Evolutionary conservation across 2,329 filamentous ascomycete genomes (phyloP), one percentile per base, ranked within the genome.

Genomic region (Xylaria sp.): DNA sequence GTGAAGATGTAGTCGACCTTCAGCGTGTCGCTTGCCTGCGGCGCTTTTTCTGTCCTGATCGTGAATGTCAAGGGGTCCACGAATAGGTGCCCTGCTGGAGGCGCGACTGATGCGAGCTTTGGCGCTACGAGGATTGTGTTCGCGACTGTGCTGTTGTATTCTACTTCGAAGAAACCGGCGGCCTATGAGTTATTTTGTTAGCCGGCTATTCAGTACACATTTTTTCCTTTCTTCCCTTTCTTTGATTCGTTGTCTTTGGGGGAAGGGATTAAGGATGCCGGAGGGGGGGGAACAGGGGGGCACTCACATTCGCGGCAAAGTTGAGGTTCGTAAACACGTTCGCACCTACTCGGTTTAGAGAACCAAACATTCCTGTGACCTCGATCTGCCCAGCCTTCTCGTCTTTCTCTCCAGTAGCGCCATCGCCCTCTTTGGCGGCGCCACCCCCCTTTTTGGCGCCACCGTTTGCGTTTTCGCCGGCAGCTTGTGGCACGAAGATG

Each of bases 261-360:
- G n/a, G n/a, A 19, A 6, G n/a, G 6, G 11, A 10, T 15, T 8
- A 40, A 19, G 4, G 17, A 23, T 27, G 17, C n/a, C 9, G 15
- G 35, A 17, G 15, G 15, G 35, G 35, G 35, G 15, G 35, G 35
- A 4, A 38, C 7, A 38, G 43, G 43, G 13, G 2, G 10, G 6
- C 1, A 37, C 47, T 37, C 13, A 49, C 47, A 10, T 49, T 49
- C 2, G 47, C 47, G 31, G 47, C 17, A 31, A 49, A 49, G 47
- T 49, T 49, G 17, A 54, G 27, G 25, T 54, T 54, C 21, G 51
- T 43, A 25, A 54, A 54, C 7, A 54, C 51, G 51, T 54, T 41
- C n/a, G 35, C 51, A 17, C 43, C 51, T 7, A 54, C 51, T 27
- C 19, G 25, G 23, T 54, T 54, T 11, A 33, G 13, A 7, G 51